Evolutionary conservation across 2,329 filamentous ascomycete species (phyloP), one percentile per base, ranked within the genome.

Genomic region (Hypoxylon rubiginosum): DNA sequence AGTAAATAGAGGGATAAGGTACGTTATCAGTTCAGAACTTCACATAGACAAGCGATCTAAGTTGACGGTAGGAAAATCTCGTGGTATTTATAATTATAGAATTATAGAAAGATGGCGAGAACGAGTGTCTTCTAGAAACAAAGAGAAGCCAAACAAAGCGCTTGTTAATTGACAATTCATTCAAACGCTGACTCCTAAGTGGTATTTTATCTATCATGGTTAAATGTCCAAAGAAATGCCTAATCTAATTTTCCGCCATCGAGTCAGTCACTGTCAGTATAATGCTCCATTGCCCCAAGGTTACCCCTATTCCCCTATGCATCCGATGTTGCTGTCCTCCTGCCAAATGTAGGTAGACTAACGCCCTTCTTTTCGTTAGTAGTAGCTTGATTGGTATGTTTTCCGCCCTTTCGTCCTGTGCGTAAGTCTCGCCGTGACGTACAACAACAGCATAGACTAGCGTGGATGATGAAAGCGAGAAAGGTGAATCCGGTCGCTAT

Each of bases 391-490:
- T 64, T 62, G 26, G 62, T 32, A n/a, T 66, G 50, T 32, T 60
- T 68, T 8, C 73, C 73, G 15, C 71, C 69, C 64, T 76, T 79
- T 54, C 78, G 72, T 28, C 81, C 80, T 0, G 75, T 82, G 43
- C 73, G 75, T 26, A 89, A 78, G 67, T 90, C 86, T 64, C 87
- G 77, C 52, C 84, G 76, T 43, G 83, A 85, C 11, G 85, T 85
- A 74, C 91, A 92, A 77, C 92, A 97, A 79, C 93, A 97, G 72
- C 90, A 92, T 78, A 95, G 85, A 32, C 90, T 88, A 28, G 91
- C 82, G 77, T 97, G 92, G 19, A 97, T 82, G 32, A 91, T 76
- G 73, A 92, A 94, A 0, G 91, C 90, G 19, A 94, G 74, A 4
- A 93, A 80, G 1, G 88, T 86, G 65, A 90, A 87, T 0, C 84